These are phyloP conservation scores for Aspergillus pseudoviridinutans DNA, from an alignment of 2,329 filamentous ascomycete genomes.

Conservation along the genomic window DNA sequence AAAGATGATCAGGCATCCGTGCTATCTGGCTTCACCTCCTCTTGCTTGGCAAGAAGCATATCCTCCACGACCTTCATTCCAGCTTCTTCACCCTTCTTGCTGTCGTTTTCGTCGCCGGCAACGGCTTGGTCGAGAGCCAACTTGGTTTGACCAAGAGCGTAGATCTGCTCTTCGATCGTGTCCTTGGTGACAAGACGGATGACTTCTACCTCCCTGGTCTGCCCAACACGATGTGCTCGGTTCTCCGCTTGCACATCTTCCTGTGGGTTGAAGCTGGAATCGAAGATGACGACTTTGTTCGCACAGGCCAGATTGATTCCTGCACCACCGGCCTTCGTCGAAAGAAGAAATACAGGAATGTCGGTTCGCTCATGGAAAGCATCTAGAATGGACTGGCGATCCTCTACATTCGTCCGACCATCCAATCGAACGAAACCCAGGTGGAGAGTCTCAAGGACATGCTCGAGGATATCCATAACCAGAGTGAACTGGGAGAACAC, in stretches of 20 bases:
- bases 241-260: conserved; percentile 99
- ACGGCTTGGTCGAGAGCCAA: conserved; percentile 78
- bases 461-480: conserved; percentile 83
- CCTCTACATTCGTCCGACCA: conserved; percentile 74
- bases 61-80: conserved; percentile 48
- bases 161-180: conserved; percentile 91
- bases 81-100: conserved; percentile 48
- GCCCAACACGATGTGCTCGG: conserved; percentile 88
- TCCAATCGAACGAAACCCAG: conserved; percentile 83
- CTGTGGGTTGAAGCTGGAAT: conserved; percentile 95
- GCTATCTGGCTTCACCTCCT: conserved; percentile 6
- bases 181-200: conserved; percentile 73
- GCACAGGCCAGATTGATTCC: conserved; percentile 94
- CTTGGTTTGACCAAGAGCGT: conserved; percentile 87
- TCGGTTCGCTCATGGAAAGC: conserved; percentile 70
- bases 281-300: conserved; percentile 97
- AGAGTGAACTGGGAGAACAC: conserved; percentile 93
- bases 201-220: conserved; percentile 86
- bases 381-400: conserved; percentile 84
- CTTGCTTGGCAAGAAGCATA: conserved; percentile 44
- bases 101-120: conserved; percentile 55
- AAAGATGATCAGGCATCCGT: background rate
- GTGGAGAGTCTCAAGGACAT: conserved; percentile 68
- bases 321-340: conserved; percentile 90
- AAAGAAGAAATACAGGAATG: conserved; percentile 88